These are phyloP conservation scores for Eimeria mitis DNA, from an alignment of 169 alveolate genomes.

Conservation along the genomic window DNA sequence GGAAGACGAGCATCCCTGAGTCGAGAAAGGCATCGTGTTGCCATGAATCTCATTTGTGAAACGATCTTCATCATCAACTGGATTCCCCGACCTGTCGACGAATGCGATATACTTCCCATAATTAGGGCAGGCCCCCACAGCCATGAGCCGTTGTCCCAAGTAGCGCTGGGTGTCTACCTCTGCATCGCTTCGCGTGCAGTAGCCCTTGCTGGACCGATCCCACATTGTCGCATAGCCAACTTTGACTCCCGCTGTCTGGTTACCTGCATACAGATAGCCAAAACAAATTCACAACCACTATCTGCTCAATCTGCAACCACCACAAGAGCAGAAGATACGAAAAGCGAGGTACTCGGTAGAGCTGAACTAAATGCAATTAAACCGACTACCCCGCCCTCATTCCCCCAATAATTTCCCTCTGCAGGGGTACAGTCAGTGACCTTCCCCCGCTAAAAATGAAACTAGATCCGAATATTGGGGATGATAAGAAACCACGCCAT, in stretches of 20 bases:
- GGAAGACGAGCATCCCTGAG: conserved; percentile 44
- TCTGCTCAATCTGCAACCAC: no score
- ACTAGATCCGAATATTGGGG: not conserved
- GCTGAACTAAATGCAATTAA: not conserved
- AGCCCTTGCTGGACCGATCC: conserved; percentile 67
- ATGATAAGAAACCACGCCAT: not conserved
- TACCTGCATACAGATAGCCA: conserved; percentile 25
- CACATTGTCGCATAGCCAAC: conserved; percentile 76
- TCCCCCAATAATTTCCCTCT: not conserved
- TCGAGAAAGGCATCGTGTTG: conserved; percentile 75
- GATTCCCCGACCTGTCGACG: conserved; percentile 48
- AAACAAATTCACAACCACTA: not conserved
- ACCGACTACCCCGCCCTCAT: not conserved
- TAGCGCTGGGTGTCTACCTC: conserved; percentile 61
- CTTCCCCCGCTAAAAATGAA: not conserved
- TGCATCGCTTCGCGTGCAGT: conserved; percentile 63
- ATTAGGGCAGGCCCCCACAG: conserved; percentile 84
- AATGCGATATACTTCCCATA: conserved; percentile 83
- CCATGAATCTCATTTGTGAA: conserved; percentile 82
- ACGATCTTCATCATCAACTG: conserved; percentile 21
- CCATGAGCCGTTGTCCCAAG: conserved; percentile 65
- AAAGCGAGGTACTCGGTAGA: not conserved
- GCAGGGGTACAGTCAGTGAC: not conserved
- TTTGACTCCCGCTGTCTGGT: conserved; percentile 70
- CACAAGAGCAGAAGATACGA: not conserved